These are phyloP conservation scores for Suillus discolor DNA, from an alignment of 768 basidiomycete genomes.

Conservation along the genomic window DNA sequence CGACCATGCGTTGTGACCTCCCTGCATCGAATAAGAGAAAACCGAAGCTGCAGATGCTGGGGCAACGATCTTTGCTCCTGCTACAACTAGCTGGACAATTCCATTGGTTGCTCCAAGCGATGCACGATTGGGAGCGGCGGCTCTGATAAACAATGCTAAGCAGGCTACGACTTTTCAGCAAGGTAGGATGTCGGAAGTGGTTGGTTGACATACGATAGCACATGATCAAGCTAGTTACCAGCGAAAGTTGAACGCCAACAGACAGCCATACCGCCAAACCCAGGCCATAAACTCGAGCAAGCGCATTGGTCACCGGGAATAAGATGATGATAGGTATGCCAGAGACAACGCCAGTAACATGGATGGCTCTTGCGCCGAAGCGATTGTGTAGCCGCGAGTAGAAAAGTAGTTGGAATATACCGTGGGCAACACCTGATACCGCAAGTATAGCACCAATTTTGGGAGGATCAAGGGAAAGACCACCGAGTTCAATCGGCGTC, in stretches of 20 bases:
- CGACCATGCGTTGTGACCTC: background rate
- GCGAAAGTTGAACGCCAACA: slow-evolving; percentile 42
- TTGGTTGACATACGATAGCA: slow-evolving; percentile 1
- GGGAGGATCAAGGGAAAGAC: slow-evolving; percentile 12
- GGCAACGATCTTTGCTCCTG: background rate
- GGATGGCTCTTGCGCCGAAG: slow-evolving; percentile 60
- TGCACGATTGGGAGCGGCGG: background rate
- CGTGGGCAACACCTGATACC: slow-evolving; percentile 57
- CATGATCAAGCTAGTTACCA: background rate
- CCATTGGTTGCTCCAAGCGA: slow-evolving; percentile 1
- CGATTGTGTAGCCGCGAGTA: slow-evolving; percentile 56
- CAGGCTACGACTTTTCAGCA: background rate
- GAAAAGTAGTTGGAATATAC: slow-evolving; percentile 58
- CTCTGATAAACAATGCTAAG: background rate
- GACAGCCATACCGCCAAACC: slow-evolving; percentile 44
- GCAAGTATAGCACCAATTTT: slow-evolving; percentile 20
- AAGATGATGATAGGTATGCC: slow-evolving; percentile 52
- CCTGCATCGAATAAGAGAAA: background rate
- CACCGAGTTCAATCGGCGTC: slow-evolving; percentile 17
- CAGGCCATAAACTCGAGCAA: slow-evolving; percentile 50
- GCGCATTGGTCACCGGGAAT: slow-evolving; percentile 57
- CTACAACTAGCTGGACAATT: background rate
- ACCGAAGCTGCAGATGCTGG: slow-evolving; percentile 1
- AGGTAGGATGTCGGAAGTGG: background rate
- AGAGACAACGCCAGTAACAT: slow-evolving; percentile 49